Base-by-base conservation (phyloP, 306 rosid genomes). In the Dalbergia oliveri region DNA sequence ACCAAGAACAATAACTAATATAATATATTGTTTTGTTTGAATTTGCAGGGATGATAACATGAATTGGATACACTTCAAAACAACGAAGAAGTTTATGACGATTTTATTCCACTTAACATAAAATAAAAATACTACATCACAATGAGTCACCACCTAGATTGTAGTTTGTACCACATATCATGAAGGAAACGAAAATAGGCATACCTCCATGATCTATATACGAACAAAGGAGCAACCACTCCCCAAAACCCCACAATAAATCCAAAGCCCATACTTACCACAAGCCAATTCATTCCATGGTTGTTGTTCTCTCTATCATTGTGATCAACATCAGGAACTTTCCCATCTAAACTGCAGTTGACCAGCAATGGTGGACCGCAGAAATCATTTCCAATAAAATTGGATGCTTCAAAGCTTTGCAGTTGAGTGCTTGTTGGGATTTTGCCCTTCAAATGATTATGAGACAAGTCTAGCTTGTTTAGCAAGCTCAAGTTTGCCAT, bases 321-420 rank as follows among this genome's bases (percentile, higher is more conserved):
- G 13, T 51, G 61, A 53, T 65, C 31, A 19, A 0, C 35, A 49
- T 13, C 16, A 49, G 15, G 0, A 49, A 49, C 54, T 13, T 49
- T 5, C 54, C n/a, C 54, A 49, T 49, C n/a, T 5, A 49, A 49
- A 13, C 5, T 49, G 54, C 54, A 49, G 16, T 49, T 49, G 54
- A 49, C 15, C n/a, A 11, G 14, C 11, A 49, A 12, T 0, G 84
- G 84, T 16, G 58, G 67, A 33, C 85, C 85, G 0, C 85, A 85
- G 0, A 85, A 50, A 43, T 60, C 8, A 9, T 81, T 85, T 5
- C 78, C 83, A 1, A 56, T 0, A 37, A 72, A 87, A 54, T 31
- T 73, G 18, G 86, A 84, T 13, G 69, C 82, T 3, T 72, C 76
- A 44, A 84, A 66, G 33, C 34, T 62, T 43, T 87, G 86, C 26